Conservation (phyloP, 2,329 filamentous ascomycete genomes). For the Alternaria arborescens region DNA sequence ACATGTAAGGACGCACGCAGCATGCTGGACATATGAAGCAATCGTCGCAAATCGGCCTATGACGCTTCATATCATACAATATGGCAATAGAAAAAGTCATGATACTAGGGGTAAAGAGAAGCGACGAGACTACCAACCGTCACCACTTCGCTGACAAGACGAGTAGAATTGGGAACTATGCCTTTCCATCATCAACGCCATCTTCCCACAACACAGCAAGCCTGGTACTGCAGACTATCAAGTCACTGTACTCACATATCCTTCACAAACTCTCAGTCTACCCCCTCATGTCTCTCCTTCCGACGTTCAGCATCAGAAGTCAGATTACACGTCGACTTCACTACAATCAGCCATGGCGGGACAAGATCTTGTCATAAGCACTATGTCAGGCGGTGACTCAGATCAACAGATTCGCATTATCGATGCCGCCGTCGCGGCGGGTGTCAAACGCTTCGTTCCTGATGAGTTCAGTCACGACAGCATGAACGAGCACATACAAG, state of each 20-base stretch:
- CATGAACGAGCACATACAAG: slow-evolving; percentile 41
- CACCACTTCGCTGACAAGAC: slow-evolving; percentile 11
- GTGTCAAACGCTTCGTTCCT: slow-evolving; percentile 54
- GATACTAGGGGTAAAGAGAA: slow-evolving; percentile 40
- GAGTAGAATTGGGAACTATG: slow-evolving; percentile 37
- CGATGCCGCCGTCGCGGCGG: slow-evolving; percentile 51
- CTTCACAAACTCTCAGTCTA: slow-evolving; percentile 31
- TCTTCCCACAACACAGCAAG: slow-evolving; percentile 16
- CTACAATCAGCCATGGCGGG: slow-evolving; percentile 45
- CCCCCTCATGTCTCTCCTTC: slow-evolving; percentile 21
- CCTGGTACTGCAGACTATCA: slow-evolving; percentile 12
- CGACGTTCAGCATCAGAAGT: slow-evolving; percentile 31
- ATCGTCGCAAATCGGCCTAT: not conserved
- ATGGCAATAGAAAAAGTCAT: slow-evolving; percentile 36
- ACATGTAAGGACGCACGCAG: not conserved
- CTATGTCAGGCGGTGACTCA: slow-evolving; percentile 38
- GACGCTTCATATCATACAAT: not conserved
- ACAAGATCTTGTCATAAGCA: slow-evolving; percentile 51
- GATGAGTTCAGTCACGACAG: slow-evolving; percentile 53
- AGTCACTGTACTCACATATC: slow-evolving; percentile 38
- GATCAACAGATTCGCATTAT: slow-evolving; percentile 45
- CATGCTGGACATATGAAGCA: not conserved
- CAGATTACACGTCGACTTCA: slow-evolving; percentile 44
- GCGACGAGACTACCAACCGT: not conserved
- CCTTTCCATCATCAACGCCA: slow-evolving; percentile 34